Evolutionary conservation across 2,329 filamentous ascomycete genomes (phyloP).

Genomic region (Alternaria hordeiaustralica): DNA sequence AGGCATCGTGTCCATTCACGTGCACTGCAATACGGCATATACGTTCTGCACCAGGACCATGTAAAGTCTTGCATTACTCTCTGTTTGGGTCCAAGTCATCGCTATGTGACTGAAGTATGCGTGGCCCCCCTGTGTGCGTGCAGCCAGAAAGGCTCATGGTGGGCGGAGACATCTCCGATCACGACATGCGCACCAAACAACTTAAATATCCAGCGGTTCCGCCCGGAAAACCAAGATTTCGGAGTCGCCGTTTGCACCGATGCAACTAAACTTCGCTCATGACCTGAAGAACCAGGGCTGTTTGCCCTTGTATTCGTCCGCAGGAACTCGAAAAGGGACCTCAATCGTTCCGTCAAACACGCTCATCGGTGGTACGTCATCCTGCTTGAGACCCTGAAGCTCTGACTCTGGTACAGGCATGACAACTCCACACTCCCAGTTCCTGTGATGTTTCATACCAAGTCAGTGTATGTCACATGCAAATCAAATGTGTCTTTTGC

Average conservation of each 20-base stretch:
- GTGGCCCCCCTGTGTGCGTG: background rate
- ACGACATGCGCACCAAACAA: background rate
- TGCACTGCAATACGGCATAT: background rate
- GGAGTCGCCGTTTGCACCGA: background rate
- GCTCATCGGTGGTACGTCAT: constrained; percentile 46
- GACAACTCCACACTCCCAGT: constrained; percentile 95
- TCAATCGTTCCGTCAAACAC: constrained; percentile 65
- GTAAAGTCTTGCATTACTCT: background rate
- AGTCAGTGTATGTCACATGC: background rate
- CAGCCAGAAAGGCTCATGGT: background rate
- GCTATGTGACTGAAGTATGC: background rate
- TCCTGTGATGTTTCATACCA: constrained; percentile 57
- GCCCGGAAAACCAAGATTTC: background rate
- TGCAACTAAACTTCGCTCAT: background rate
- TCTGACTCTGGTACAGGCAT: constrained; percentile 60
- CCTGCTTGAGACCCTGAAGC: constrained; percentile 15
- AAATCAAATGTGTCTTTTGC: background rate
- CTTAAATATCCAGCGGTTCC: background rate
- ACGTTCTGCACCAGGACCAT: background rate
- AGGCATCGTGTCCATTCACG: background rate
- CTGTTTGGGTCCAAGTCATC: background rate
- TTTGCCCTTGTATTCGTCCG: constrained; percentile 55
- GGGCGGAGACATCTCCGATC: background rate
- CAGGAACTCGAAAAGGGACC: constrained; percentile 69
- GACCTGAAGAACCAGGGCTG: constrained; percentile 55